phyloP scores from a whole-genome alignment of 2,329 filamentous ascomycete genomes.

The Apiospora sp. region DNA sequence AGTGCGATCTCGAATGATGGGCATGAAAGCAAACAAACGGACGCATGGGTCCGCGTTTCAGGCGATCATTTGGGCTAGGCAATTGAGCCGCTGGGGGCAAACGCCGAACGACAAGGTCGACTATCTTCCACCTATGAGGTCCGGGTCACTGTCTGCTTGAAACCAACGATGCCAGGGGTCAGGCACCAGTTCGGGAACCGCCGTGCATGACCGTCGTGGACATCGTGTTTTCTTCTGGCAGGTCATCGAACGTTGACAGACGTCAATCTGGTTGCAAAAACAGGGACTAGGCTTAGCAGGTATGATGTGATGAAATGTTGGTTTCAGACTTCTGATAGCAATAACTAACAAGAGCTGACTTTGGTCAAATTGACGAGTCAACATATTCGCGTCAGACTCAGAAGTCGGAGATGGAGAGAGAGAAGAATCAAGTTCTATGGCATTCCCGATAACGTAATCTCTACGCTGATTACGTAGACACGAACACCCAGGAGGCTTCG shows the following conservation, averaged over 20 bases:
- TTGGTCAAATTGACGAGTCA: not conserved
- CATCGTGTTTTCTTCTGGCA: too few relatives aligned
- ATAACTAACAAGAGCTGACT: not conserved
- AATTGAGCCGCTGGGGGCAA: not conserved
- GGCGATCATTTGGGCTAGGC: not conserved
- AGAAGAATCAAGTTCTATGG: not conserved
- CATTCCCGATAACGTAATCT: too few relatives aligned
- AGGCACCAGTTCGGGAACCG: not conserved
- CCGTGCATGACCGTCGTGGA: not conserved
- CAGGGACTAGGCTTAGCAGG: not conserved
- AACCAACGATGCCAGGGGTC: too few relatives aligned
- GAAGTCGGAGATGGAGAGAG: not conserved
- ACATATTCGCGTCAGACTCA: not conserved
- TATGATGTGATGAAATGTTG: not conserved
- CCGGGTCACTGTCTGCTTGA: not conserved
- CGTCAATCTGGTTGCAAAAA: not conserved
- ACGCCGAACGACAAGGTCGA: not conserved
- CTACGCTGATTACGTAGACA: too few relatives aligned
- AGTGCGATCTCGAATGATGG: not conserved
- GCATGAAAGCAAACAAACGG: not conserved
- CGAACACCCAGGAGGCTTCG: too few relatives aligned
- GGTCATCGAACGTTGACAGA: not conserved
- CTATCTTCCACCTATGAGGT: constrained; percentile 1
- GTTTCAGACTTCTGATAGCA: not conserved
- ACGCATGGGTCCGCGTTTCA: constrained; percentile 12